These are phyloP conservation scores for Geranomyces variabilis DNA, from an alignment of 192 early-diverging fungal genomes.

Conservation along the genomic window DNA sequence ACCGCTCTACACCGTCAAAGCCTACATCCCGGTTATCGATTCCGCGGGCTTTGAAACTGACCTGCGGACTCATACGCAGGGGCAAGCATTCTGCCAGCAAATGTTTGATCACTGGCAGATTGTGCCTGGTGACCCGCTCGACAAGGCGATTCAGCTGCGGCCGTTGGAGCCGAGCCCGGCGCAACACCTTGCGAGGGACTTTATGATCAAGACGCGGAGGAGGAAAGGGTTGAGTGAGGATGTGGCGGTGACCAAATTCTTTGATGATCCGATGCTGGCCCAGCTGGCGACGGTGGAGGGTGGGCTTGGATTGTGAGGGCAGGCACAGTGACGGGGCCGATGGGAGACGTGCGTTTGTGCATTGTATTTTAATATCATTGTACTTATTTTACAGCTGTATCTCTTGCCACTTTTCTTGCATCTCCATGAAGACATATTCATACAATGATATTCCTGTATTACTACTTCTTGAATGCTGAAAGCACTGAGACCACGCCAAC, in stretches of 20 bases:
- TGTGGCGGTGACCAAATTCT: conserved; percentile 62
- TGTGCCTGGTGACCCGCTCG: conserved; percentile 96
- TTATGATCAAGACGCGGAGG: conserved; percentile 98
- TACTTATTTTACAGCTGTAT: too few relatives aligned
- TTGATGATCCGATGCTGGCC: conserved; percentile 58
- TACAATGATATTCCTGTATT: too few relatives aligned
- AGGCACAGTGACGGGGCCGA: too few relatives aligned
- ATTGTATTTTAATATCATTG: too few relatives aligned
- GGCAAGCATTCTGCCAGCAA: conserved; percentile 96
- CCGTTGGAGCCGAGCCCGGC: conserved; percentile 89
- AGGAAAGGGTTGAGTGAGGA: conserved; percentile 77
- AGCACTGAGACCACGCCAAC: too few relatives aligned
- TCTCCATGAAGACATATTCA: too few relatives aligned
- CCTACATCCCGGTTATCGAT: conserved; percentile 95
- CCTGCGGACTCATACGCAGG: conserved; percentile 92
- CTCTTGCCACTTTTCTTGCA: too few relatives aligned
- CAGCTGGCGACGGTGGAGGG: conserved; percentile 49
- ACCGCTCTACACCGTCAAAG: conserved; percentile 90
- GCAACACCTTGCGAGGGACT: conserved; percentile 91
- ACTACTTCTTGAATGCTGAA: too few relatives aligned
- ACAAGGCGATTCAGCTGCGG: conserved; percentile 79
- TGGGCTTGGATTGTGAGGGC: conserved; percentile 16
- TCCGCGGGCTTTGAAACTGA: conserved; percentile 96
- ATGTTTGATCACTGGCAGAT: conserved; percentile 99
- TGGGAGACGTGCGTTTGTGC: too few relatives aligned